Conservation (phyloP, 805 yeast genomes). For the Grigorovia yakushimaensis region DNA sequence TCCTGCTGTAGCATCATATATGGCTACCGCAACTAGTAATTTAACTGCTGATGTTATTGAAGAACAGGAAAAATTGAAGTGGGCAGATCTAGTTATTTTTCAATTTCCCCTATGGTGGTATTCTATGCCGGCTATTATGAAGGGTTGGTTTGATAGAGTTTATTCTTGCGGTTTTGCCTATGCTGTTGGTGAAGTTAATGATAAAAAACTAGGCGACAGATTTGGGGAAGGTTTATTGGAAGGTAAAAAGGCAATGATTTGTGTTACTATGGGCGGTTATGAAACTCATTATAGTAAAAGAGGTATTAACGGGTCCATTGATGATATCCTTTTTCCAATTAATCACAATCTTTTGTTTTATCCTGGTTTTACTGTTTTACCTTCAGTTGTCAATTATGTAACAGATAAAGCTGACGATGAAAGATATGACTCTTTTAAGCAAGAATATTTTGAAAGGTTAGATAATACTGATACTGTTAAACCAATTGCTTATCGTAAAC, state of each 20-base stretch:
- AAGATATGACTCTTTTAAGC: slow-evolving; percentile 1
- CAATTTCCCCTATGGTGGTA: slow-evolving; percentile 28
- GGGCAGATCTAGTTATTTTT: slow-evolving; percentile 25
- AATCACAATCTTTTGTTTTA: slow-evolving; percentile 16
- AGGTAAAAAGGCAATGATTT: slow-evolving; percentile 16
- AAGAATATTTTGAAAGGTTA: slow-evolving; percentile 4
- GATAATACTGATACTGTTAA: slow-evolving; percentile 3
- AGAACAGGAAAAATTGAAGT: slow-evolving; percentile 22
- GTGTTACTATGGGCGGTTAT: slow-evolving; percentile 11
- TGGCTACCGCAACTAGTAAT: slow-evolving; percentile 7
- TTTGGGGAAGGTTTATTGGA: slow-evolving; percentile 20
- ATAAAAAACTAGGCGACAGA: slow-evolving; percentile 5
- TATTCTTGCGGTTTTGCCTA: slow-evolving; percentile 18
- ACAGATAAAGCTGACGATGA: slow-evolving; percentile 4
- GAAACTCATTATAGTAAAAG: slow-evolving; percentile 8
- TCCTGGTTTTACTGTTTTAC: slow-evolving; percentile 16
- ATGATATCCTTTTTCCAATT: slow-evolving; percentile 16
- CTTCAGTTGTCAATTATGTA: slow-evolving; percentile 10
- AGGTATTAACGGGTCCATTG: slow-evolving; percentile 17
- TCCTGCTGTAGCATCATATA: slow-evolving; percentile 13
- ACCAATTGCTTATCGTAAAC: slow-evolving; percentile 14
- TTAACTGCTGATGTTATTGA: slow-evolving; percentile 22
- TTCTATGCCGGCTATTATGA: slow-evolving; percentile 25
- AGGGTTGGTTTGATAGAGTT: slow-evolving; percentile 26
- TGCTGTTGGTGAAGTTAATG: slow-evolving; percentile 14